Percentiles rank a stretch among this genome's conserved stretches.
Conservation (phyloP, 768 basidiomycete genomes). For the Leucocoprinus birnbaumii region DNA sequence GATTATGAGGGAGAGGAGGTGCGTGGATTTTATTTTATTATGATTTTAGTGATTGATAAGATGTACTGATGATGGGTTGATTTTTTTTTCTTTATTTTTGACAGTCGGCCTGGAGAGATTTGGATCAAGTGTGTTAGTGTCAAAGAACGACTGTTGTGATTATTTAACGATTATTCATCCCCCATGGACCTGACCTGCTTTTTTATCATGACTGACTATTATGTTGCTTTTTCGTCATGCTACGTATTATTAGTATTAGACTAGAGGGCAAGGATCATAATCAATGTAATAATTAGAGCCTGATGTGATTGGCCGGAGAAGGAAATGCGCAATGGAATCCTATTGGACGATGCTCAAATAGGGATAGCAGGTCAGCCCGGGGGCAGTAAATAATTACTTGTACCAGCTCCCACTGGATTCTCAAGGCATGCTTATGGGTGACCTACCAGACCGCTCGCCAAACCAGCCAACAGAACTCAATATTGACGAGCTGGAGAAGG, state of each 20-base stretch:
- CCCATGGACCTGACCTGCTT: not conserved
- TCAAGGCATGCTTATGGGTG: constrained; percentile 5
- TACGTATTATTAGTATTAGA: not conserved
- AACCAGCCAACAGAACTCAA: constrained; percentile 15
- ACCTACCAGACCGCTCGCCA: constrained; percentile 7
- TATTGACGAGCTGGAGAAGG: constrained; percentile 33
- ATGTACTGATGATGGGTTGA: not conserved
- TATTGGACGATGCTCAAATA: not conserved
- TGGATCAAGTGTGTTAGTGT: constrained; percentile 66
- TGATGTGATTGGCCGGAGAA: constrained; percentile 4
- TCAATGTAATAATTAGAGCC: constrained; percentile 3
- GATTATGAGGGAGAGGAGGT: constrained; percentile 77
- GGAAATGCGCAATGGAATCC: not conserved
- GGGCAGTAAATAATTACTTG: not conserved
- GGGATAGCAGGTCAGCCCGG: not conserved
- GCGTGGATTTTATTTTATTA: constrained; percentile 26
- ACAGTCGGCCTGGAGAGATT: constrained; percentile 75
- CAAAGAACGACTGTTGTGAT: constrained; percentile 58
- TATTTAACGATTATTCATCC: constrained; percentile 18
- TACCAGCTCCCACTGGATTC: not conserved
- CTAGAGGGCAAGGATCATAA: not conserved
- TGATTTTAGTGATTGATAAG: not conserved
- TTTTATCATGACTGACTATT: not conserved
- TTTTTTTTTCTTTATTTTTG: constrained; percentile 9
- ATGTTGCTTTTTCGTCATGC: not conserved